Percentiles rank a stretch among this genome's conserved stretches.
Evolutionary conservation across 164 flowering plant genomes (phyloP).

Genomic region (Annona cherimola): DNA sequence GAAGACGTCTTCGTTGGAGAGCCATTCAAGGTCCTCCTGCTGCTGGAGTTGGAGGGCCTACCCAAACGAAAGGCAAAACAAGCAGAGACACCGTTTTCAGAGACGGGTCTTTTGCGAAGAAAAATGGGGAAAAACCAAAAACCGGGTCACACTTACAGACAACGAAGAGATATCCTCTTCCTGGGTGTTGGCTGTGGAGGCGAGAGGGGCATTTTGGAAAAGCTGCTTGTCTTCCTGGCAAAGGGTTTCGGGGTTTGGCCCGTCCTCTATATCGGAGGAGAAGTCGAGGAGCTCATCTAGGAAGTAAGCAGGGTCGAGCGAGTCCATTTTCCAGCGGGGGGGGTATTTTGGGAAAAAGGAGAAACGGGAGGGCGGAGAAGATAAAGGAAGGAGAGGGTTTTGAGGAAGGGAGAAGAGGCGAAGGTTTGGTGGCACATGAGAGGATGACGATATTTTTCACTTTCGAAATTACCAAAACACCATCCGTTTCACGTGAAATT

Average conservation of each 20-base stretch:
- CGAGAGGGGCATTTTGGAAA: neutral
- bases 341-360: neutral
- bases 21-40: slow-evolving; percentile 85
- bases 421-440: slow-evolving; percentile 12
- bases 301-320: slow-evolving; percentile 22
- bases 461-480: slow-evolving; percentile 4
- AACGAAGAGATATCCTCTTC: slow-evolving; percentile 4
- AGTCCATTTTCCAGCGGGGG: slow-evolving; percentile 24
- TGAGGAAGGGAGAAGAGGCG: neutral
- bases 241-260: slow-evolving; percentile 2
- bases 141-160: slow-evolving; percentile 17
- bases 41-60: neutral
- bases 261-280: slow-evolving; percentile 36
- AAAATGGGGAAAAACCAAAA: neutral
- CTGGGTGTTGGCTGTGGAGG: slow-evolving; percentile 1
- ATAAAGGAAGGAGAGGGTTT: neutral
- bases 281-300: slow-evolving; percentile 43
- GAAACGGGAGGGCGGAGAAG: slow-evolving; percentile 6
- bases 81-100: neutral
- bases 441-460: slow-evolving; percentile 6
- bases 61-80: neutral
- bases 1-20: slow-evolving; percentile 64
- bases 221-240: slow-evolving; percentile 19
- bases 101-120: slow-evolving; percentile 2
- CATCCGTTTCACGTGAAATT: neutral